These are phyloP conservation scores for Tubosaeta sp. DNA, from an alignment of 768 basidiomycete species.

Conservation along the genomic window DNA sequence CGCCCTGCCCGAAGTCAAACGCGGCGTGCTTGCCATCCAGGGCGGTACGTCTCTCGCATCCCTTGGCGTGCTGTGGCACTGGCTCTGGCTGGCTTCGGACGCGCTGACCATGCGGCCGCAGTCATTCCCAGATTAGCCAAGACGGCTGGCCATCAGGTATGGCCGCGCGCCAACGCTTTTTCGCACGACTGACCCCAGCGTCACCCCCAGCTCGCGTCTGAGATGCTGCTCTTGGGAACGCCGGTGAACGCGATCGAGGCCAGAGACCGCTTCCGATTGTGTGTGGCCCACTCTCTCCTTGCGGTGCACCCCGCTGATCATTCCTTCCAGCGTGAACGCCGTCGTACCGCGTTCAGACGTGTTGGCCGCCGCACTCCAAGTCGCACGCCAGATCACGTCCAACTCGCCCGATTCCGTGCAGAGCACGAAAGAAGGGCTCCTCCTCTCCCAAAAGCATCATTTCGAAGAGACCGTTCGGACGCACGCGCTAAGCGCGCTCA, in stretches of 20 bases:
- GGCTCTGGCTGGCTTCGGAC: neutral
- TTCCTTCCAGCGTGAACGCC: slow-evolving; percentile 55
- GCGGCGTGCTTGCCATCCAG: slow-evolving; percentile 68
- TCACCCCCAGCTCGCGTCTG: slow-evolving; percentile 57
- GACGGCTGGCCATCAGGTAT: slow-evolving; percentile 73
- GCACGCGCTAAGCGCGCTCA: slow-evolving; percentile 44
- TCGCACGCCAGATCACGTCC: slow-evolving; percentile 53
- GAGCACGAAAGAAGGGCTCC: slow-evolving; percentile 65
- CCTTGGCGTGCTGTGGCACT: neutral
- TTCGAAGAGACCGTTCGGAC: slow-evolving; percentile 46
- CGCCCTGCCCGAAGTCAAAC: slow-evolving; percentile 72
- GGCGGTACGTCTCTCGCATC: slow-evolving; percentile 48
- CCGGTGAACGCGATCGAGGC: slow-evolving; percentile 67
- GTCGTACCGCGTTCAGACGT: slow-evolving; percentile 55
- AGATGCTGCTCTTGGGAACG: slow-evolving; percentile 71
- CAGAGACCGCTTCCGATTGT: slow-evolving; percentile 71
- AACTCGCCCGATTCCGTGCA: slow-evolving; percentile 82
- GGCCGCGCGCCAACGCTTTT: slow-evolving; percentile 1
- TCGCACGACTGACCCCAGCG: slow-evolving; percentile 11
- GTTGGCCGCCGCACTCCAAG: slow-evolving; percentile 54
- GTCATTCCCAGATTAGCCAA: slow-evolving; percentile 66
- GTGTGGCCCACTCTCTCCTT: slow-evolving; percentile 26
- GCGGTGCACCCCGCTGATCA: neutral
- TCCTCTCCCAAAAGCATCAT: slow-evolving; percentile 50
- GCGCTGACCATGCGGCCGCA: slow-evolving; percentile 19